Evolutionary conservation across 2,329 filamentous ascomycete species (phyloP).

Genomic region (Rhynchosporium graminicola): DNA sequence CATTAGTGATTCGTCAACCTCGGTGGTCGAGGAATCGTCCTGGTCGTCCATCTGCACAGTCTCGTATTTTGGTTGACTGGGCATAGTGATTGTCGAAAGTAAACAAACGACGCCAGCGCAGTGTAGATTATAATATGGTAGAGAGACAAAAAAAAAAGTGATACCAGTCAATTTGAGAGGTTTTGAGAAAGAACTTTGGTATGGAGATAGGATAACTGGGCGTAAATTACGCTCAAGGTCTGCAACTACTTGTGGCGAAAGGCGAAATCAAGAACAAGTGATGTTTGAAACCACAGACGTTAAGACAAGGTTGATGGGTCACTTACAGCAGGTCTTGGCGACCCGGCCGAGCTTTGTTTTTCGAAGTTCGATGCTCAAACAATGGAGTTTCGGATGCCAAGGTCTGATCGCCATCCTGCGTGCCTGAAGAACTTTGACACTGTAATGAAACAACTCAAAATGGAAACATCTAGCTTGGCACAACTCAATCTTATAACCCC

Average conservation of each 20-base stretch:
- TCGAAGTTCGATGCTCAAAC: constrained; percentile 9
- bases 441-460: constrained; percentile 6
- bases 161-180: no score
- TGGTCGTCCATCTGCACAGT: constrained; percentile 39
- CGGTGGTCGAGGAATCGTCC: constrained; percentile 43
- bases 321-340: neutral
- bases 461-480: neutral
- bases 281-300: constrained; percentile 1
- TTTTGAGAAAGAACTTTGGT: neutral
- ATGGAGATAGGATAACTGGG: neutral
- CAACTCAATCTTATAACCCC: neutral
- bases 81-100: constrained; percentile 13
- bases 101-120: constrained; percentile 12
- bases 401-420: neutral
- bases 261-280: constrained; percentile 4
- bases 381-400: neutral
- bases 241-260: neutral
- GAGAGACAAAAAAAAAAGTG: neutral
- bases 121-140: neutral
- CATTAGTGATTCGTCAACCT: constrained; percentile 47
- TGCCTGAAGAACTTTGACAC: neutral
- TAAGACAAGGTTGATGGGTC: neutral
- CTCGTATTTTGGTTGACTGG: constrained; percentile 21
- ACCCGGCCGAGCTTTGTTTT: neutral
- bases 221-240: neutral